Evolutionary conservation across 2,329 filamentous ascomycete genomes (phyloP), one percentile per base, ranked within the genome.

Genomic region (Claviceps arundinis): DNA sequence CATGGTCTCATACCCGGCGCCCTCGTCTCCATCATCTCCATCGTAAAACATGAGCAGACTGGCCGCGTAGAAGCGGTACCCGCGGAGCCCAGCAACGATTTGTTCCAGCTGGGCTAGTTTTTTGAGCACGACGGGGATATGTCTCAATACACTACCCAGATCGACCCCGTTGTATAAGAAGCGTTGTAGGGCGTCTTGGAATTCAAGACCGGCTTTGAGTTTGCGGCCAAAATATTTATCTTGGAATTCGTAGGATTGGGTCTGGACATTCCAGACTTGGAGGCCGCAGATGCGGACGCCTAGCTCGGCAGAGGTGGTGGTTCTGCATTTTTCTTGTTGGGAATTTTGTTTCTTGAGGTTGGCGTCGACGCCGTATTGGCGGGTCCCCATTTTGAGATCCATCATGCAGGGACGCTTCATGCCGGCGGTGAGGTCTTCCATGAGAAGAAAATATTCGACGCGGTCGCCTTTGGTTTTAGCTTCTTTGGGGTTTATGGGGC

Each of bases 391-490:
- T 66, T 98, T 98, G 56, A 98, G 74, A 64, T 98, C 93, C 67
- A 98, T 85, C 54, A 98, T 95, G 68, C 93, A 97, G 5, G 93
- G 93, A 49, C 87, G 83, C 64, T 89, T 90, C 93, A 98, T 97
- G 37, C 91, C 91, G 2, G 91, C 87, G 1, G 93, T 98, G 47
- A 98, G 77, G 65, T 98, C 93, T 68, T 98, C 93, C 9, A 98
- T 73, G 1, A 98, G 75, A 14, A 98, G 73, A 64, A 98, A 98
- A 64, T 91, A 95, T 61, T 96, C 88, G 4, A 95, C 87, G 37
- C 91, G 82, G 52, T 80, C 75, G 14, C 69, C 70, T 47, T 78
- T 76, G 11, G 75, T 77, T 48, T 59, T 59, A 42, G 57, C 57
- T 47, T 59, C 57, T 14, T 89, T 89, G 1, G 86, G 86, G 60